A percentile compares a stretch with the other conserved stretches of the same genome.
Conservation (phyloP, 306 rosid genomes). For the Crataegus laevigata region DNA sequence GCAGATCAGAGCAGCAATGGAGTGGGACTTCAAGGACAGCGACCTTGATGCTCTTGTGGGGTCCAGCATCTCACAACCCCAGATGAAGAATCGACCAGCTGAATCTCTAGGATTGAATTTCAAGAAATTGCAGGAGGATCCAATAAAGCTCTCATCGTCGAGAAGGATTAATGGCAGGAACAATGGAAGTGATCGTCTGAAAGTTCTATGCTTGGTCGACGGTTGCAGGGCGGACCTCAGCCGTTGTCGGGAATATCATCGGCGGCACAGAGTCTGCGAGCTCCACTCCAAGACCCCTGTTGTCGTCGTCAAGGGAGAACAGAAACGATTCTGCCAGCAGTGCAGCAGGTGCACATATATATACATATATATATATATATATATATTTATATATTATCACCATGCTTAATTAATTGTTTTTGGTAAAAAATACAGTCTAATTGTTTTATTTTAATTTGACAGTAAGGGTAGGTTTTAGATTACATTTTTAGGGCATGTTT, state of each 20-base stretch:
- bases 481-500: too few species aligned
- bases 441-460: too few species aligned
- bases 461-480: too few species aligned
- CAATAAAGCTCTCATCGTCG: not conserved
- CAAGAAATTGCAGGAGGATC: not conserved
- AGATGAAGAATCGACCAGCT: slow-evolving; percentile 14
- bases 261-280: slow-evolving; percentile 49
- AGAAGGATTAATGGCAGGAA: not conserved
- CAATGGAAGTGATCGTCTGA: not conserved
- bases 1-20: slow-evolving; percentile 35
- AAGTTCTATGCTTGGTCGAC: slow-evolving; percentile 30
- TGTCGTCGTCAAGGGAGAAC: slow-evolving; percentile 26
- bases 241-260: slow-evolving; percentile 38
- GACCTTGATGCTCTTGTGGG: slow-evolving; percentile 17
- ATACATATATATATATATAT: not conserved
- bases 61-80: slow-evolving; percentile 1
- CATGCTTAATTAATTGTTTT: too few species aligned
- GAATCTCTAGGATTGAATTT: not conserved
- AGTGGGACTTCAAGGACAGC: slow-evolving; percentile 67
- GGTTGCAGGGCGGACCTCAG: slow-evolving; percentile 35
- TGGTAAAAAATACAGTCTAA: too few species aligned
- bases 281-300: slow-evolving; percentile 39
- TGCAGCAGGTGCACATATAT: slow-evolving; percentile 35
- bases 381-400: too few species aligned
- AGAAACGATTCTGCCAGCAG: slow-evolving; percentile 53